Conservation (phyloP, 2,329 filamentous ascomycete species). For the Colletotrichum gloeosporioides region DNA sequence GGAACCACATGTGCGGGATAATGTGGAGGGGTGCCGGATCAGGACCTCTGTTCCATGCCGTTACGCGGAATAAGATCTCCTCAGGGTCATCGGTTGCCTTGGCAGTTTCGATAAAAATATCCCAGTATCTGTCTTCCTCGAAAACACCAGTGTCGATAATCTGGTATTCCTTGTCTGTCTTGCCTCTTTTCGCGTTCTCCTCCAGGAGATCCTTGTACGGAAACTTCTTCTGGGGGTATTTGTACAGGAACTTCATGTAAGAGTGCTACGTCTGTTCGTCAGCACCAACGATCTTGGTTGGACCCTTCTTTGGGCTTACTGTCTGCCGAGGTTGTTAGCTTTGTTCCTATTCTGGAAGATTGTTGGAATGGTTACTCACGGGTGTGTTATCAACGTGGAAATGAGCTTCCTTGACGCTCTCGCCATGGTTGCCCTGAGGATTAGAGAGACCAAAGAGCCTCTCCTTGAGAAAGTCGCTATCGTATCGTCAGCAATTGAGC, state of each 20-base stretch:
- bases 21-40: conserved; percentile 93
- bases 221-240: conserved; percentile 91
- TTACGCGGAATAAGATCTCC: conserved; percentile 91
- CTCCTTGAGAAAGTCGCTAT: conserved; percentile 90
- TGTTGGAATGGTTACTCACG: conserved; percentile 37
- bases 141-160: conserved; percentile 89
- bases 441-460: conserved; percentile 94
- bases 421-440: conserved; percentile 95
- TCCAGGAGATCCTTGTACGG: conserved; percentile 88
- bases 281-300: not conserved
- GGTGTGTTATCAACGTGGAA: conserved; percentile 97
- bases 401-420: conserved; percentile 95
- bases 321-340: conserved; percentile 16
- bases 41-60: conserved; percentile 93
- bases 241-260: conserved; percentile 99
- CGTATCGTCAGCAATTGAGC: conserved; percentile 40
- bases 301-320: not conserved
- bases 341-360: not conserved
- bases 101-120: conserved; percentile 95
- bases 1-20: conserved; percentile 93
- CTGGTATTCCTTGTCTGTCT: conserved; percentile 87
- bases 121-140: conserved; percentile 91
- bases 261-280: conserved; percentile 70
- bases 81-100: conserved; percentile 94
- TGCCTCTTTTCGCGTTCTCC: conserved; percentile 80